Evolutionary conservation across 2,329 filamentous ascomycete genomes (phyloP), one percentile per base, ranked within the genome.

Genomic region (Colletotrichum cuscutae): DNA sequence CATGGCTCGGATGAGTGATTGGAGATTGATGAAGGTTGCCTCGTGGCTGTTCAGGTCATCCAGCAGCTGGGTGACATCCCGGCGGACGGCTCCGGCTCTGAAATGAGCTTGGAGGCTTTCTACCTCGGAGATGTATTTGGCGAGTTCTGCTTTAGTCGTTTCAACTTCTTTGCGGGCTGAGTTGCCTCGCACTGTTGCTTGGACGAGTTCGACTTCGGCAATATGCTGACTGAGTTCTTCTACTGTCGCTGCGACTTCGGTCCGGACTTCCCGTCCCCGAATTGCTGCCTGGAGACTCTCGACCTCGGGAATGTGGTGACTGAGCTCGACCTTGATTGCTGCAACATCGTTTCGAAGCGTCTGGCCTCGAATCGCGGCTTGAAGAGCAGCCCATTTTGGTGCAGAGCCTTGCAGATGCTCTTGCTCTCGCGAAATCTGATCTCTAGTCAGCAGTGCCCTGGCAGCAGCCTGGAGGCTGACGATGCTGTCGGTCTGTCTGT

Each of bases 391-490:
- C 87, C 88, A 91, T 56, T 85, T 80, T 1, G 87, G 84, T 6
- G 81, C 80, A 68, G 88, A 88, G 35, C 82, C 81, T 54, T 86
- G 80, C 13, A 93, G 85, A 42, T 86, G 84, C 73, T 89, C 84
- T 73, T 82, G 83, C 77, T 91, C 85, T 65, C 79, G 79, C 46
- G 83, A 82, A 73, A 91, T 82, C 82, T 89, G 86, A 72, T 84
- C 83, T 81, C 91, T 88, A 71, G 85, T 88, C 78, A 91, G 83
- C 83, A 89, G 84, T 66, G 91, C 93, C 81, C 93, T 88, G 46
- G 89, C 87, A 72, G 89, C 89, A 77, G 92, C 90, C 83, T 95
- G 93, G 71, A 95, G 81, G 65, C 85, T 82, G 64, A 85, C 85
- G 73, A 91, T 86, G 46, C 85, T 84, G 56, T 80, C 80, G 74